These are phyloP conservation scores for Rhizophagus clarus DNA, from an alignment of 192 early-diverging fungal species.

Conservation along the genomic window DNA sequence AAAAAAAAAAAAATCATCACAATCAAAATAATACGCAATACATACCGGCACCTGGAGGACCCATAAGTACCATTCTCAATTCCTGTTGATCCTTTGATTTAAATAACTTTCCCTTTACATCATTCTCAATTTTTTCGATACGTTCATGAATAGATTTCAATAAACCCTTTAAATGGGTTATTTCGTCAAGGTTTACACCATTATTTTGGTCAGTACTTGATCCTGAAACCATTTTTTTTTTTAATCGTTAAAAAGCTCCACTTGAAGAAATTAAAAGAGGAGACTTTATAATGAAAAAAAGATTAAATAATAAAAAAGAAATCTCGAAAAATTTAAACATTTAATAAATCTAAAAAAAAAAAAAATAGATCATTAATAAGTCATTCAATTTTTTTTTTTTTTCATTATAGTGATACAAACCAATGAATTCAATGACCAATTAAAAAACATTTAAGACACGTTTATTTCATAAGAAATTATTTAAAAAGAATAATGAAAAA, in stretches of 20 bases:
- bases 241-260: neutral
- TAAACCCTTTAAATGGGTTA: conserved; percentile 1
- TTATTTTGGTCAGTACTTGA: neutral
- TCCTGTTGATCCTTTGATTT: conserved; percentile 26
- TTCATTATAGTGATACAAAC: too few relatives aligned
- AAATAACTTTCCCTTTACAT: neutral
- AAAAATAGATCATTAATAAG: too few relatives aligned
- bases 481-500: too few relatives aligned
- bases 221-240: neutral
- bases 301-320: too few relatives aligned
- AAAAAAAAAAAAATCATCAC: conserved; percentile 15
- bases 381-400: too few relatives aligned
- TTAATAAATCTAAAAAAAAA: too few relatives aligned
- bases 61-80: conserved; percentile 86
- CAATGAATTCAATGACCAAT: too few relatives aligned
- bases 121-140: conserved; percentile 34
- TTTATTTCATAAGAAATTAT: too few relatives aligned
- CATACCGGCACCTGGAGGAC: conserved; percentile 86
- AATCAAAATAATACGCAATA: conserved; percentile 20
- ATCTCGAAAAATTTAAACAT: too few relatives aligned
- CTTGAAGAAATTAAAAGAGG: too few relatives aligned
- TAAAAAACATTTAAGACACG: too few relatives aligned
- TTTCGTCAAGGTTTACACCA: neutral
- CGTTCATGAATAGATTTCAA: conserved; percentile 7
- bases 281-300: too few relatives aligned